These are phyloP conservation scores for Cercophora scortea DNA, from an alignment of 495 filamentous ascomycete species.

Conservation along the genomic window DNA sequence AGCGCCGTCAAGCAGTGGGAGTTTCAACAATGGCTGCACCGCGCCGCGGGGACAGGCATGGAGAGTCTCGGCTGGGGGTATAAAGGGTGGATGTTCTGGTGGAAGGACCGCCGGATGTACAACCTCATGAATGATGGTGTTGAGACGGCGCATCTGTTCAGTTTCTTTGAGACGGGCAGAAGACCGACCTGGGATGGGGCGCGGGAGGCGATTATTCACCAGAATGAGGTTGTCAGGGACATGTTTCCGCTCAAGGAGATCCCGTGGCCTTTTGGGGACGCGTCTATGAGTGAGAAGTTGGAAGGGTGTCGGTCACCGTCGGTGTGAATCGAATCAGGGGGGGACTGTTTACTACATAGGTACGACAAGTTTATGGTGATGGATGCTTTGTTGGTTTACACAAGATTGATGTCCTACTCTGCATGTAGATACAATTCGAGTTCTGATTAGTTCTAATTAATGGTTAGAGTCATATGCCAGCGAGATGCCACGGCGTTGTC, in stretches of 20 bases:
- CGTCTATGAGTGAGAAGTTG: neutral
- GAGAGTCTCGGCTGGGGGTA: conserved; percentile 32
- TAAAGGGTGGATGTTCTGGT: conserved; percentile 31
- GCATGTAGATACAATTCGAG: no score
- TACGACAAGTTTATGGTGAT: no score
- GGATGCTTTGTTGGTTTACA: no score
- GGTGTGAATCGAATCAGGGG: no score
- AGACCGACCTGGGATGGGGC: conserved; percentile 19
- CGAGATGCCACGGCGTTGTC: no score
- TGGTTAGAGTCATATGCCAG: no score
- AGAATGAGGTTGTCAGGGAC: conserved; percentile 18
- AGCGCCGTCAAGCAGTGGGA: conserved; percentile 24
- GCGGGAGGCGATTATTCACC: conserved; percentile 21
- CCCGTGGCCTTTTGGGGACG: neutral
- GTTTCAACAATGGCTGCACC: conserved; percentile 26
- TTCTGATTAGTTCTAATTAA: no score
- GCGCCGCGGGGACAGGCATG: conserved; percentile 30
- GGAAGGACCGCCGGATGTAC: conserved; percentile 23
- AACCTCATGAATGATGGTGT: conserved; percentile 28
- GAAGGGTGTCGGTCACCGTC: no score
- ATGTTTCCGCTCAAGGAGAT: conserved; percentile 18
- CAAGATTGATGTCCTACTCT: no score
- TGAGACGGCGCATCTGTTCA: conserved; percentile 25
- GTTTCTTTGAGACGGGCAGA: conserved; percentile 29
- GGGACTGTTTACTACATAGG: no score